Conservation (phyloP, 2,329 filamentous ascomycete genomes). For the Pseudopyricularia javanii region DNA sequence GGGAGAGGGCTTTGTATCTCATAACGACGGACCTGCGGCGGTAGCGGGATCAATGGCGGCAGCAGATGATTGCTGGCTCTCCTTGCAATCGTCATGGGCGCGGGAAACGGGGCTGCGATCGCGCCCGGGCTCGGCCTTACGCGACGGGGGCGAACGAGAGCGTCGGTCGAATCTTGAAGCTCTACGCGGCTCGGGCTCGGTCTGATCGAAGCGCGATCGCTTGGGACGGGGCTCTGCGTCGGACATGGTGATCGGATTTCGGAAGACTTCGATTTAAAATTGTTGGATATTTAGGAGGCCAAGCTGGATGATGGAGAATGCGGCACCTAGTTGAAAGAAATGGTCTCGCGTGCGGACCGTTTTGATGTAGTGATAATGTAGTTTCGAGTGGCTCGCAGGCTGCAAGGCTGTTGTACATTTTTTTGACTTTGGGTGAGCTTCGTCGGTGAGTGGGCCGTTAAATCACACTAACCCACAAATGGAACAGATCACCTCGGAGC, state of each 20-base stretch:
- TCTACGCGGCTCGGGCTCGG: slow-evolving; percentile 60
- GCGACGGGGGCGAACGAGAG: slow-evolving; percentile 67
- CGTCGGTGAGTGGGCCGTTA: not conserved
- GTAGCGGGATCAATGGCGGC: slow-evolving; percentile 51
- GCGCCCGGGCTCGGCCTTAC: slow-evolving; percentile 56
- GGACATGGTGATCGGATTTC: slow-evolving; percentile 41
- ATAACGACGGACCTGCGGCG: slow-evolving; percentile 52
- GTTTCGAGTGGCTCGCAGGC: not conserved
- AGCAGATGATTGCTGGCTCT: slow-evolving; percentile 26
- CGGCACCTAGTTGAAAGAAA: not conserved
- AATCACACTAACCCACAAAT: too few species aligned
- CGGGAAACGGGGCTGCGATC: slow-evolving; percentile 66
- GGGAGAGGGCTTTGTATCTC: not conserved
- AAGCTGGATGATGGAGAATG: not conserved
- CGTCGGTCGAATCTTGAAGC: slow-evolving; percentile 81
- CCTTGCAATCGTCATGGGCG: slow-evolving; percentile 19
- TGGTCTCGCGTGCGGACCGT: not conserved
- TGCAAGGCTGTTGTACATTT: not conserved
- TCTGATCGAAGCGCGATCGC: slow-evolving; percentile 91
- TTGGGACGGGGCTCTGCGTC: slow-evolving; percentile 67
- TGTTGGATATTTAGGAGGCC: too few species aligned
- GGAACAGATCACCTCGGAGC: too few species aligned
- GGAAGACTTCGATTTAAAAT: not conserved
- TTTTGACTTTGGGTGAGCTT: not conserved
- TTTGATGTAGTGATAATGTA: not conserved